phyloP scores from a whole-genome alignment of 768 basidiomycete genomes.

The Epithele typhae region DNA sequence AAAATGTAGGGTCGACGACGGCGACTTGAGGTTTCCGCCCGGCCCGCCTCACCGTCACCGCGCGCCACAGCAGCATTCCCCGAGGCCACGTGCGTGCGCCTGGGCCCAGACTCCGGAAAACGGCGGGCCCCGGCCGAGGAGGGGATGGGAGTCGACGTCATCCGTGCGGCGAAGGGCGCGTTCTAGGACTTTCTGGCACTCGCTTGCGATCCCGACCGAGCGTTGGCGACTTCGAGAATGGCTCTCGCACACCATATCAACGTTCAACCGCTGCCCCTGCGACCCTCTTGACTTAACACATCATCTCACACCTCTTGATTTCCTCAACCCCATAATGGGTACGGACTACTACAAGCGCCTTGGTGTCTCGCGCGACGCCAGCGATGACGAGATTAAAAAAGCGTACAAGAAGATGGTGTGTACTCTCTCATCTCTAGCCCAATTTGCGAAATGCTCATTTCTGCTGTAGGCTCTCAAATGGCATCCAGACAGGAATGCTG shows the following conservation, averaged over 20 bases:
- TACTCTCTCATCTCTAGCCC: slow-evolving; percentile 1
- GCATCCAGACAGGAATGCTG: slow-evolving; percentile 90
- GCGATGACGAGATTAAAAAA: slow-evolving; percentile 86
- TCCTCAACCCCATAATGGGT: slow-evolving; percentile 48
- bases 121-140: too few relatives aligned
- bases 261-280: not conserved
- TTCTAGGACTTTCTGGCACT: slow-evolving; percentile 35
- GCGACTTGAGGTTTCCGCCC: too few relatives aligned
- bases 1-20: too few relatives aligned
- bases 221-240: slow-evolving; percentile 3
- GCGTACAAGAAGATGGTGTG: slow-evolving; percentile 92
- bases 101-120: too few relatives aligned
- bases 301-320: slow-evolving; percentile 2
- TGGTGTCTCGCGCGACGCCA: slow-evolving; percentile 67
- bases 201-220: not conserved
- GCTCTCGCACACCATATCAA: slow-evolving; percentile 3
- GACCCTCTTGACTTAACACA: slow-evolving; percentile 2
- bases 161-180: slow-evolving; percentile 5
- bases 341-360: slow-evolving; percentile 87
- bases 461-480: slow-evolving; percentile 72
- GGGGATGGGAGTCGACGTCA: slow-evolving; percentile 9
- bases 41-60: slow-evolving; percentile 2
- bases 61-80: slow-evolving; percentile 6
- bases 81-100: slow-evolving; percentile 11
- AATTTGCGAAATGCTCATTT: not conserved